Evolutionary conservation across 2,329 filamentous ascomycete species (phyloP).

Genomic region (Alternaria metachromatica): DNA sequence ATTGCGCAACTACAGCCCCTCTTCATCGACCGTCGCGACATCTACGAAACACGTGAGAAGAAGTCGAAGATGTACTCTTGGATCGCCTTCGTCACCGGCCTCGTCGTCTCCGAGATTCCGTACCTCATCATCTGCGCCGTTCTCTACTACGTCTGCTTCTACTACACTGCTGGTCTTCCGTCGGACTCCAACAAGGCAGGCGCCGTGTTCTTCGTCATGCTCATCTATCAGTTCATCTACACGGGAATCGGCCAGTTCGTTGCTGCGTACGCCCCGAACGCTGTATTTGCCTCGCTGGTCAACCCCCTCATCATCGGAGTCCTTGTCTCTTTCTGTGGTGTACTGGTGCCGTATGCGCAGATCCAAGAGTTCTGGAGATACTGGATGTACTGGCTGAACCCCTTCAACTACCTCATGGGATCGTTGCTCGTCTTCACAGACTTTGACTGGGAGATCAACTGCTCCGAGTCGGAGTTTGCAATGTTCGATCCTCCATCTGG

Average conservation of each 20-base stretch:
- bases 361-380: constrained; percentile 74
- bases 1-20: constrained; percentile 51
- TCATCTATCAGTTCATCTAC: constrained; percentile 73
- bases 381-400: constrained; percentile 51
- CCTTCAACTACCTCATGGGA: constrained; percentile 54
- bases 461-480: constrained; percentile 46
- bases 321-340: constrained; percentile 49
- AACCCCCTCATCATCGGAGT: constrained; percentile 31
- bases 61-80: constrained; percentile 76
- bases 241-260: constrained; percentile 63
- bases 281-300: constrained; percentile 62
- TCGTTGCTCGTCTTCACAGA: constrained; percentile 49
- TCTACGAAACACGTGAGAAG: constrained; percentile 67
- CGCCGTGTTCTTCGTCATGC: constrained; percentile 48
- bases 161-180: constrained; percentile 59
- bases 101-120: constrained; percentile 73
- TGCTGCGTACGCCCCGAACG: constrained; percentile 53
- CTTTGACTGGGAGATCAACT: constrained; percentile 52
- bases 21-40: constrained; percentile 52
- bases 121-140: constrained; percentile 67
- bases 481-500: constrained; percentile 57
- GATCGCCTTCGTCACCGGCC: constrained; percentile 72
- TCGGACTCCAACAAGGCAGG: constrained; percentile 61
- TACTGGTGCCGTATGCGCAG: constrained; percentile 67
- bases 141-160: constrained; percentile 69